phyloP scores from a whole-genome alignment of 75 land plant genomes.

The Cupressus sempervirens region DNA sequence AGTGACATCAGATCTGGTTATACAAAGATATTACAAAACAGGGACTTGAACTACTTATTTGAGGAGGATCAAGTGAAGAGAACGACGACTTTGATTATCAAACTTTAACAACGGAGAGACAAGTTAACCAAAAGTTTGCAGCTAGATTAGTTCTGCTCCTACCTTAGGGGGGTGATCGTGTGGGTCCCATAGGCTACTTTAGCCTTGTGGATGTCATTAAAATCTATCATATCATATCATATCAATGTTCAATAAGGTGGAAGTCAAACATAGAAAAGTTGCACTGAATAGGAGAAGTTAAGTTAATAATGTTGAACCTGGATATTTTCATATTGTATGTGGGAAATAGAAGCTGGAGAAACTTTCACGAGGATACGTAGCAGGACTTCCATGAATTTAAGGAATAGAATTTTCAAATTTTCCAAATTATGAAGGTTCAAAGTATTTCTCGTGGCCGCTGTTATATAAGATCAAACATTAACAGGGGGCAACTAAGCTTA shows the following conservation, averaged over 20 bases:
- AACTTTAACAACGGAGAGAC: too few relatives aligned
- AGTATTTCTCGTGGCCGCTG: not conserved
- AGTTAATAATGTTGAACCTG: not conserved
- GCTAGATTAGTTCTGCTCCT: too few relatives aligned
- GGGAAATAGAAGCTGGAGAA: not conserved
- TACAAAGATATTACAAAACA: too few relatives aligned
- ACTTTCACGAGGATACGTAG: not conserved
- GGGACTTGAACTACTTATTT: too few relatives aligned
- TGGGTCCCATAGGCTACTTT: too few relatives aligned
- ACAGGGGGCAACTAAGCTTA: not conserved
- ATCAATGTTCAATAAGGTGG: not conserved
- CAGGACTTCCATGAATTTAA: not conserved
- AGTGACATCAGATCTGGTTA: too few relatives aligned
- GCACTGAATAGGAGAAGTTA: not conserved
- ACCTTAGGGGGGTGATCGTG: too few relatives aligned
- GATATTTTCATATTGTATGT: not conserved
- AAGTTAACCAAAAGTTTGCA: too few relatives aligned
- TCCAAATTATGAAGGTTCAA: not conserved
- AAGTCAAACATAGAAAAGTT: not conserved
- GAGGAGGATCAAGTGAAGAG: too few relatives aligned
- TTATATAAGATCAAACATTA: not conserved
- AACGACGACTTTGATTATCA: too few relatives aligned
- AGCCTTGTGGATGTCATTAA: too few relatives aligned
- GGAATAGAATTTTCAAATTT: not conserved
- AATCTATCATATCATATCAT: too few relatives aligned